Base-by-base conservation (phyloP, 345 rosid genomes). In the Euphorbia peplus region DNA sequence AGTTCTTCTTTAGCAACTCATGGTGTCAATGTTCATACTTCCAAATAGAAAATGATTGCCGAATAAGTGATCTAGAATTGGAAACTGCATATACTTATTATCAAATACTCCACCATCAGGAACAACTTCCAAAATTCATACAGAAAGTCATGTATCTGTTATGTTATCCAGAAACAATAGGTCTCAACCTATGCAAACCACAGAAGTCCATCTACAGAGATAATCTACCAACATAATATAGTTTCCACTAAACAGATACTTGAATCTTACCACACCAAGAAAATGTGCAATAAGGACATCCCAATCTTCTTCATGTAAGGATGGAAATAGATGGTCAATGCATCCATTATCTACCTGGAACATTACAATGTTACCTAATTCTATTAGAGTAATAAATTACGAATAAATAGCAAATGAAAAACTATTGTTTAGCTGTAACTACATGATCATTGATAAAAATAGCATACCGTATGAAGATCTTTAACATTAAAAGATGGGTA, bases 211-310 rank as follows among this genome's bases (percentile, higher is more conserved):
- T 50, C 0, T 11, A 5, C 19, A 8, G 9, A 41, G 32, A 39
- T 41, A 54, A 41, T 37, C 4, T n/a, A 58, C 11, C 30, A 44
- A 46, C 51, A 26, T 14, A 28, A 68, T 37, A 58, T 13, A 29
- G 51, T 26, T 35, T 67, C 15, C 52, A 52, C 48, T 35, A 46
- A 64, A 53, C 60, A 76, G 42, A 44, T 44, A 58, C 52, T 1
- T 58, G 28, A 19, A 32, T 72, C 84, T 79, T 89, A 91, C 99
- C 93, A 89, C 89, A 8, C 99, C 99, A 14, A 93, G 97, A 81
- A 91, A 93, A 84, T 93, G 98, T 0, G 96, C 95, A 76, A 93
- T 87, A 25, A 93, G 95, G 63, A 91, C 97, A 78, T 91, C 96
- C 97, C 97, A 93, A 69, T 93, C 93, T 66, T 90, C 87, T 75